Evolutionary conservation across 148 eudicot genomes (phyloP).

Genomic region (Fagopyrum esculentum): DNA sequence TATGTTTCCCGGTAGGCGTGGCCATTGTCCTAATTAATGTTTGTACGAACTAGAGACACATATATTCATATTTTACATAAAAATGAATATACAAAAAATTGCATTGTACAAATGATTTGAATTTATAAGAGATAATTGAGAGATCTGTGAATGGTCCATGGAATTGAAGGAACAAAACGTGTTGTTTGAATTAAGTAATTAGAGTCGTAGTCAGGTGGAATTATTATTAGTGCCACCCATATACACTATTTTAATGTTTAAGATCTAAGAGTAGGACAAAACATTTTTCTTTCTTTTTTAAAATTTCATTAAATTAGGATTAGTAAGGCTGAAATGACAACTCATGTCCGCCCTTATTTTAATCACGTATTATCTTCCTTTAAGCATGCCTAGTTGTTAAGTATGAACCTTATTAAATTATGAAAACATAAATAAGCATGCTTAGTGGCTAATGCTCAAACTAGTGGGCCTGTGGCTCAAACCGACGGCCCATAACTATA

Average conservation of each 20-base stretch:
- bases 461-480: background rate
- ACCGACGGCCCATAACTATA: background rate
- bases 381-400: background rate
- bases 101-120: background rate
- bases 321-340: background rate
- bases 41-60: background rate
- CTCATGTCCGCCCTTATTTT: background rate
- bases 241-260: background rate
- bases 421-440: background rate
- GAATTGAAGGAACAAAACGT: background rate
- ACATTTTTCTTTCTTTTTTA: background rate
- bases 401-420: background rate
- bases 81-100: background rate
- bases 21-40: background rate
- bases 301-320: background rate
- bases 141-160: background rate
- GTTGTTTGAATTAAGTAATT: background rate
- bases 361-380: background rate
- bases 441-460: background rate
- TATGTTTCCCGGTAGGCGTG: conserved; percentile 1
- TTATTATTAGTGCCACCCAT: background rate
- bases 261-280: no score
- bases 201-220: background rate
- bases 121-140: background rate
- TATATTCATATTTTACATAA: background rate